Evolutionary conservation across 2,329 filamentous ascomycete species (phyloP).

Genomic region (Fusarium subtropicale): DNA sequence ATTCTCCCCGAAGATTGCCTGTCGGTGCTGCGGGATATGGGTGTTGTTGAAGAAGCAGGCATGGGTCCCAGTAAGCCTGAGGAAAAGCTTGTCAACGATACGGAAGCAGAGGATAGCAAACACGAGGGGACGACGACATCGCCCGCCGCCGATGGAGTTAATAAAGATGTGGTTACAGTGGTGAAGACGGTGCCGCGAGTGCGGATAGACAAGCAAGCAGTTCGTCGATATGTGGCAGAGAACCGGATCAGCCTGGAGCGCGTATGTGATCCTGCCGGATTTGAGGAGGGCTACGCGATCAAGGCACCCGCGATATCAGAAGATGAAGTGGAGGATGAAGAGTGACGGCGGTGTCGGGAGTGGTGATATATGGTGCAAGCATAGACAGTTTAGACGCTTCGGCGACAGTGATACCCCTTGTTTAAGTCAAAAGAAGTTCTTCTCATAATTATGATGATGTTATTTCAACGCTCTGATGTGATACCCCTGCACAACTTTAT

Average conservation of each 20-base stretch:
- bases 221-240: slow-evolving; percentile 74
- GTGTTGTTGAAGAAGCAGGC: slow-evolving; percentile 70
- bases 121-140: slow-evolving; percentile 32
- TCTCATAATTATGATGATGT: slow-evolving; percentile 6
- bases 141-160: slow-evolving; percentile 26
- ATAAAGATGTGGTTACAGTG: slow-evolving; percentile 48
- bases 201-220: slow-evolving; percentile 63
- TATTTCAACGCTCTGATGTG: neutral
- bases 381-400: slow-evolving; percentile 31
- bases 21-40: slow-evolving; percentile 82
- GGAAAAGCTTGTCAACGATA: slow-evolving; percentile 17
- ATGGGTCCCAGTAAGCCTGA: slow-evolving; percentile 56
- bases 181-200: slow-evolving; percentile 58
- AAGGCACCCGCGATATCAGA: slow-evolving; percentile 53
- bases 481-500: neutral
- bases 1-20: slow-evolving; percentile 89
- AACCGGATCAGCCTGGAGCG: slow-evolving; percentile 72
- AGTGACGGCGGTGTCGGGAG: slow-evolving; percentile 21
- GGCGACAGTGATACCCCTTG: slow-evolving; percentile 43
- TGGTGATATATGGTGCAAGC: slow-evolving; percentile 5
- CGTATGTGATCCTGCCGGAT: slow-evolving; percentile 79
- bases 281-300: slow-evolving; percentile 74
- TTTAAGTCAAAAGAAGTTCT: slow-evolving; percentile 29
- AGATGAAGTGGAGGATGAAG: slow-evolving; percentile 49
- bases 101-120: slow-evolving; percentile 40